phyloP scores from a whole-genome alignment of 208 protist species.

The Leishmania turanica region DNA sequence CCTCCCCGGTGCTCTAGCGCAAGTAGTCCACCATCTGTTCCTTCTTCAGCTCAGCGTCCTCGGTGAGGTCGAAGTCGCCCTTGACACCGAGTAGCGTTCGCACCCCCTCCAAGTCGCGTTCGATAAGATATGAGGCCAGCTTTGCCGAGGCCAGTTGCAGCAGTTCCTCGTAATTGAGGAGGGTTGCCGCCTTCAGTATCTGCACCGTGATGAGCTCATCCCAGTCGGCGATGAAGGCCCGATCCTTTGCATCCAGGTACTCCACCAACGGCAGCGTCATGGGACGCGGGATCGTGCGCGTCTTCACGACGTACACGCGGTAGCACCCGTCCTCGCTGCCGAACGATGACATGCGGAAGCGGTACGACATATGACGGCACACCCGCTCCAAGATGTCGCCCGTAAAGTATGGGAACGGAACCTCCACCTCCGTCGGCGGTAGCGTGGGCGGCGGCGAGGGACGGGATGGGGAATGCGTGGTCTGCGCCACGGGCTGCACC shows the following conservation, averaged over 20 bases:
- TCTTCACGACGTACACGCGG: slow-evolving; percentile 46
- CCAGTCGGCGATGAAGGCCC: slow-evolving; percentile 71
- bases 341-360: slow-evolving; percentile 51
- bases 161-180: slow-evolving; percentile 88
- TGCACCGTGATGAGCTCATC: slow-evolving; percentile 69
- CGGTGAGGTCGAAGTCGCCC: slow-evolving; percentile 83
- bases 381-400: slow-evolving; percentile 63
- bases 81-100: slow-evolving; percentile 86
- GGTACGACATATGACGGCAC: slow-evolving; percentile 83
- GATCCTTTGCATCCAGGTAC: slow-evolving; percentile 73
- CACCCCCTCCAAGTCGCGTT: slow-evolving; percentile 89
- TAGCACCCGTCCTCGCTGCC: slow-evolving; percentile 39
- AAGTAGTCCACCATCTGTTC: slow-evolving; percentile 52
- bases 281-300: slow-evolving; percentile 68
- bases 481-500: background rate
- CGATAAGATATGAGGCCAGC: slow-evolving; percentile 77
- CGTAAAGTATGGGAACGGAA: slow-evolving; percentile 77
- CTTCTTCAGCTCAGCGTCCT: slow-evolving; percentile 86
- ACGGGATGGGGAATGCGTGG: background rate
- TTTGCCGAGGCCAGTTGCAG: slow-evolving; percentile 86
- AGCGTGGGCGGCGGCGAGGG: slow-evolving; percentile 3
- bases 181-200: slow-evolving; percentile 87
- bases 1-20: slow-evolving; percentile 2
- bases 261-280: slow-evolving; percentile 76
- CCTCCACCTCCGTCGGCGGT: slow-evolving; percentile 38